Evolutionary conservation across 202 grass and related monocot genomes (phyloP).

Genomic region (Schoenoplectus triqueter): DNA sequence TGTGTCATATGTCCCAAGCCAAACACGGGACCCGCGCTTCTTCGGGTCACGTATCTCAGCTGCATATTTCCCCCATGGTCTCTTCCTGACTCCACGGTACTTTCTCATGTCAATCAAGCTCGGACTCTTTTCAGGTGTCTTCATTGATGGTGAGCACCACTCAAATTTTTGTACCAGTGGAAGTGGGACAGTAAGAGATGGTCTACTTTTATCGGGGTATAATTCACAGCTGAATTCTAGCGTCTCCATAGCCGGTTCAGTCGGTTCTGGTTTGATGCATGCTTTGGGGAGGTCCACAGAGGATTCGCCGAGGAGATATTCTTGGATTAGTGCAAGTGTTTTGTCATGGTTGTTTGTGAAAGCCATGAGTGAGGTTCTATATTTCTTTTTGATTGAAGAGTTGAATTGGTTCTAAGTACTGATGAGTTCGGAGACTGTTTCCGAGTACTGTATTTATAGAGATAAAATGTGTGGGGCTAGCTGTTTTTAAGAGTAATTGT

Average conservation of each 20-base stretch:
- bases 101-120: constrained; percentile 41
- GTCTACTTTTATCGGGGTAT: constrained; percentile 42
- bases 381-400: neutral
- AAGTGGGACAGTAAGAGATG: constrained; percentile 44
- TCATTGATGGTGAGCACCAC: neutral
- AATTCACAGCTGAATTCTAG: constrained; percentile 51
- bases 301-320: constrained; percentile 49
- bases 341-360: constrained; percentile 51
- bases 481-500: neutral
- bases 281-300: neutral
- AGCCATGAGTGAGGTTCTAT: constrained; percentile 50
- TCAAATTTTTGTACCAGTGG: constrained; percentile 45
- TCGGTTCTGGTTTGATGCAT: constrained; percentile 10
- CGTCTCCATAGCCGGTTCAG: constrained; percentile 50
- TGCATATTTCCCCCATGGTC: constrained; percentile 98
- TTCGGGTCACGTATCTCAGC: constrained; percentile 98
- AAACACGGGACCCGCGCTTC: constrained; percentile 76
- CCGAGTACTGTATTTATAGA: constrained; percentile 17
- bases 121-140: neutral
- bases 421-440: neutral
- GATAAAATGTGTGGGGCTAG: neutral
- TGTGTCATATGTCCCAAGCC: constrained; percentile 96
- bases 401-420: constrained; percentile 20
- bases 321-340: constrained; percentile 56
- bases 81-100: constrained; percentile 94